Evolutionary conservation across 2,329 filamentous ascomycete genomes (phyloP).

Genomic region (Aotearoamyces nothofagi): DNA sequence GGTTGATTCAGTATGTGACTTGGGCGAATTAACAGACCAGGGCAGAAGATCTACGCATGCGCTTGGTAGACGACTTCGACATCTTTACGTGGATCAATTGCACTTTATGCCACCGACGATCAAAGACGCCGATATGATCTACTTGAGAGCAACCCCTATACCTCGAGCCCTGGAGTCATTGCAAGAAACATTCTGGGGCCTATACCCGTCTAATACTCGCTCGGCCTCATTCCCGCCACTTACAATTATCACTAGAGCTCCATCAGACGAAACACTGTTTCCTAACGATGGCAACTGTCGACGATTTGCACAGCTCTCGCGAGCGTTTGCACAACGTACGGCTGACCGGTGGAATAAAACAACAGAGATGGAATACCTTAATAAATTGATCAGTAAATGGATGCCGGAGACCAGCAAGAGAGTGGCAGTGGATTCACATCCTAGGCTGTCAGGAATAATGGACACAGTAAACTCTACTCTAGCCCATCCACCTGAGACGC

Average conservation of each 20-base stretch:
- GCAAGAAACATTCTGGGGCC: slow-evolving; percentile 58
- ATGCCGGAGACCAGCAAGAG: slow-evolving; percentile 57
- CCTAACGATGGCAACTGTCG: slow-evolving; percentile 65
- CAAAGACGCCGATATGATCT: slow-evolving; percentile 41
- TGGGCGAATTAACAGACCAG: slow-evolving; percentile 61
- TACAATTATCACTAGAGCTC: slow-evolving; percentile 48
- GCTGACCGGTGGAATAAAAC: slow-evolving; percentile 61
- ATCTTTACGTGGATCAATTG: slow-evolving; percentile 62
- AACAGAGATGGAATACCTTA: slow-evolving; percentile 72
- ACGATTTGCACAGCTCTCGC: slow-evolving; percentile 52
- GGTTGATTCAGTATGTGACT: slow-evolving; percentile 69
- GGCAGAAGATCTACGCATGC: slow-evolving; percentile 58
- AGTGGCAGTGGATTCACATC: slow-evolving; percentile 72
- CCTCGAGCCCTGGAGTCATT: slow-evolving; percentile 64
- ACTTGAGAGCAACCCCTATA: slow-evolving; percentile 60
- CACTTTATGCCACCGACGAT: slow-evolving; percentile 50
- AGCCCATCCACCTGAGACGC: slow-evolving; percentile 69
- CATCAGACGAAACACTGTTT: slow-evolving; percentile 62
- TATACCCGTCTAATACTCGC: slow-evolving; percentile 47
- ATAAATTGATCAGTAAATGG: slow-evolving; percentile 63
- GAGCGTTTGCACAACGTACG: slow-evolving; percentile 57
- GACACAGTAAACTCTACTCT: slow-evolving; percentile 83
- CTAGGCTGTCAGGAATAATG: slow-evolving; percentile 79
- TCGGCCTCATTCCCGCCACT: slow-evolving; percentile 39
- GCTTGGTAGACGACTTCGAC: slow-evolving; percentile 51